These are phyloP conservation scores for Fraxinus latifolia DNA, from an alignment of 305 asterid species.

Conservation along the genomic window DNA sequence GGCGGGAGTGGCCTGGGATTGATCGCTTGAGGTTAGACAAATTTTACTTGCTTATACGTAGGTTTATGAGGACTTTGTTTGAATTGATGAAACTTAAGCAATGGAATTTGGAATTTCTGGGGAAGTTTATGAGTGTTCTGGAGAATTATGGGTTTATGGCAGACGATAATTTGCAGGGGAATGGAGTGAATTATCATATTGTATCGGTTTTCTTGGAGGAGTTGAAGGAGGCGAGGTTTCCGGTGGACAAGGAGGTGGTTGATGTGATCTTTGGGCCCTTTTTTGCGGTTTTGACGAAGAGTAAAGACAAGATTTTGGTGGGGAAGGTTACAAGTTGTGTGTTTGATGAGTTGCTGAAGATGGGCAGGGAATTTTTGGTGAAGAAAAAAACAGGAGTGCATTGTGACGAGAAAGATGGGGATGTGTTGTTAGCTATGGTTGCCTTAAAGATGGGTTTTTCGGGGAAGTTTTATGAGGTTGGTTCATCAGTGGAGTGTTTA, in stretches of 20 bases:
- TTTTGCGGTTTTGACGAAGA: slow-evolving; percentile 43
- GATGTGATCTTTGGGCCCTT: slow-evolving; percentile 58
- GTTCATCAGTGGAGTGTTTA: slow-evolving; percentile 58
- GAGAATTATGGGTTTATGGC: slow-evolving; percentile 57
- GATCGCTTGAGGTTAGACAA: slow-evolving; percentile 82
- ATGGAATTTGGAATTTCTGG: slow-evolving; percentile 63
- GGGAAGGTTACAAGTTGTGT: slow-evolving; percentile 70
- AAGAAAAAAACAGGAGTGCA: slow-evolving; percentile 45
- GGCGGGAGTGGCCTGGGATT: slow-evolving; percentile 90
- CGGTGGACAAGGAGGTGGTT: slow-evolving; percentile 52
- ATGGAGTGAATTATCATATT: slow-evolving; percentile 82
- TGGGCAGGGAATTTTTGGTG: slow-evolving; percentile 46
- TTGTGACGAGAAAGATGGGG: slow-evolving; percentile 40
- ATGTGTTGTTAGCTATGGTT: slow-evolving; percentile 52
- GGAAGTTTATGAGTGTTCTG: slow-evolving; percentile 45
- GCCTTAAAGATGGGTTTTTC: slow-evolving; percentile 53
- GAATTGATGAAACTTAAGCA: slow-evolving; percentile 45
- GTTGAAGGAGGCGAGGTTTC: slow-evolving; percentile 57
- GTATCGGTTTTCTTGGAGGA: slow-evolving; percentile 81
- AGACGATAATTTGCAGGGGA: slow-evolving; percentile 64
- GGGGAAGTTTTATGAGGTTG: slow-evolving; percentile 53
- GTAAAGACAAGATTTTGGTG: slow-evolving; percentile 65
- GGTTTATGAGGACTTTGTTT: slow-evolving; percentile 57
- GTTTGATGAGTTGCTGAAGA: slow-evolving; percentile 20
- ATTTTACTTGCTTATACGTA: slow-evolving; percentile 77